Evolutionary conservation across 345 rosid species (phyloP), one percentile per base, ranked within the genome.

Genomic region (Rubroshorea leprosula): DNA sequence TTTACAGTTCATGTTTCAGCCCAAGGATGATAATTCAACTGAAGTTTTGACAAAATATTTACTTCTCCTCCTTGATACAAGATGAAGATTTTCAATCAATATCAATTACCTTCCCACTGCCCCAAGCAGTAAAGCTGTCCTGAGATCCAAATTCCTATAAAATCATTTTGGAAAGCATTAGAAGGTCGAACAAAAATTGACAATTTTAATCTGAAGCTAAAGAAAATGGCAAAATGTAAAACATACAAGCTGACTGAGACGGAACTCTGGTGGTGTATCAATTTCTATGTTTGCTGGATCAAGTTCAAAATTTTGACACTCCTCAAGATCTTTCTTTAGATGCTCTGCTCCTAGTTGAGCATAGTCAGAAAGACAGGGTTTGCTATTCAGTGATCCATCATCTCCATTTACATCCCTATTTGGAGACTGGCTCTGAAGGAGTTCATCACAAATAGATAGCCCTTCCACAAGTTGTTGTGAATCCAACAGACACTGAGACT

Each of bases 391-490:
- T 2, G 69, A 56, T 48, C 62, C 75, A 44, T 66, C 79, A 48
- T 71, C 76, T 38, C 54, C 55, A 63, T 80, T 67, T 47, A 60
- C 87, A 49, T 73, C 82, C 63, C 85, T 70, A 49, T 54, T 65
- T 27, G 95, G 96, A 55, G 98, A 87, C 57, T 85, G 96, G 68
- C 80, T 81, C 47, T 77, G 87, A 50, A 93, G 85, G 49, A 93
- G 43, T 51, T 93, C 99, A 6, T 82, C 96, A 1, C 96, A 89
- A 41, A 93, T 66, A 65, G 94, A 86, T 63, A 93, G 76, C 24
- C 85, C 90, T 80, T 89, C 97, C 64, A 82, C 97, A 15, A 93
- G 86, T 75, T 93, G 99, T 38, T 93, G 96, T 0, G 99, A 89
- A 63, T 87, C 67, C 78, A 87, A 72, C 66, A 89, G 51, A 63